Evolutionary conservation across 208 protist genomes (phyloP), one percentile per base, ranked within the genome.

Genomic region (Trypanosoma melophagium): DNA sequence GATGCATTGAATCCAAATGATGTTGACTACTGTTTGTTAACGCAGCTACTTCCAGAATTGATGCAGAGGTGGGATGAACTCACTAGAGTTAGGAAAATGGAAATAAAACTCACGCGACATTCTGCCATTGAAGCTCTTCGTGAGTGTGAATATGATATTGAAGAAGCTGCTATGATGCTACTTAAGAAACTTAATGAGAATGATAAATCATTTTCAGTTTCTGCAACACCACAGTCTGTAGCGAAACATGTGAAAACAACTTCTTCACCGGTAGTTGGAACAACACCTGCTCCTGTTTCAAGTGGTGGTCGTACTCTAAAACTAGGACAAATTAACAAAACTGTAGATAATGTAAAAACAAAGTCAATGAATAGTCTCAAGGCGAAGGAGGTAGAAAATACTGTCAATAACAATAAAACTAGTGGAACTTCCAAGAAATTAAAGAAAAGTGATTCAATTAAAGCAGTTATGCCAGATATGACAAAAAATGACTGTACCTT

Each of bases 401-500:
- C 59, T 21, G 5, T 12, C 1, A 56, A 9, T 40, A 60, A n/a
- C n/a, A 69, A 52, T 21, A 40, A 16, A 19, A 21, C 41, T 17
- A 8, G 16, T 25, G 19, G 13, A 17, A 42, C 3, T 57, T 16
- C 16, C 3, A 52, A 47, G 2, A 10, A 25, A 9, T 28, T 42
- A 58, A 71, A 42, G 16, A 56, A 65, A 28, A 69, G 59, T 17
- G 17, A 55, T 25, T 14, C 3, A 14, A 25, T 56, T 7, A 21
- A 8, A 13, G 60, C 64, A 13, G 52, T 74, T 7, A 40, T 56
- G 53, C 70, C 70, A 4, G 69, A 74, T 42, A 61, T 60, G 24
- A 66, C 55, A 7, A 92, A 88, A 70, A 75, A 77, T 7, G 89
- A 94, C 55, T 93, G 86, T 73, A 95, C 89, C 1, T 83, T 95